Evolutionary conservation across 768 basidiomycete species (phyloP).

Genomic region (Lentinula edodes): DNA sequence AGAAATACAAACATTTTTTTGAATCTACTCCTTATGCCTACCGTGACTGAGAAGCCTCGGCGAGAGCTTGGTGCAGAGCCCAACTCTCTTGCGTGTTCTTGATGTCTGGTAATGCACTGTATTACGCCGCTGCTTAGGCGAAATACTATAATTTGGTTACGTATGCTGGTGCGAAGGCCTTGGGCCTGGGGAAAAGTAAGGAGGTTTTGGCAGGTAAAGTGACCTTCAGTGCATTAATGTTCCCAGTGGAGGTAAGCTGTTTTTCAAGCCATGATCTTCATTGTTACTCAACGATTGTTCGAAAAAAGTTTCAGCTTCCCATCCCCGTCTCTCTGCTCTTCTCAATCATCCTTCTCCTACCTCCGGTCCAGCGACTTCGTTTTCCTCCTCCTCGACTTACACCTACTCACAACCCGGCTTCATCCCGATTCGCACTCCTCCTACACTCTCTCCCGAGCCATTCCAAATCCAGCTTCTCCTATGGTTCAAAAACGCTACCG

Average conservation of each 20-base stretch:
- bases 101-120: conserved; percentile 90
- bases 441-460: conserved; percentile 83
- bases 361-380: not conserved
- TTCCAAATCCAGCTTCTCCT: conserved; percentile 71
- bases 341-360: conserved; percentile 54
- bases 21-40: too few species aligned
- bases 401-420: conserved; percentile 33
- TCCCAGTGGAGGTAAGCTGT: conserved; percentile 53
- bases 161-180: conserved; percentile 59
- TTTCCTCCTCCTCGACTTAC: not conserved
- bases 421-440: conserved; percentile 81
- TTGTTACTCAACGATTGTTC: not conserved
- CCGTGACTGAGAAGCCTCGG: too few species aligned
- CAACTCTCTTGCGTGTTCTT: conserved; percentile 92
- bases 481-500: conserved; percentile 76
- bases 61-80: too few species aligned
- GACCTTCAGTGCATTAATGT: conserved; percentile 86
- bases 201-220: conserved; percentile 84
- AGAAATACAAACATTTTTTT: too few species aligned
- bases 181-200: conserved; percentile 64
- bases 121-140: conserved; percentile 95
- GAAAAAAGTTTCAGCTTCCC: conserved; percentile 13
- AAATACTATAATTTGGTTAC: conserved; percentile 73
- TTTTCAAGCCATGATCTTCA: not conserved
- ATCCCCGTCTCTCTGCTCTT: conserved; percentile 74